Evolutionary conservation across 2,329 filamentous ascomycete species (phyloP), one percentile per base, ranked within the genome.

Genomic region (Fusarium sulawesiense): DNA sequence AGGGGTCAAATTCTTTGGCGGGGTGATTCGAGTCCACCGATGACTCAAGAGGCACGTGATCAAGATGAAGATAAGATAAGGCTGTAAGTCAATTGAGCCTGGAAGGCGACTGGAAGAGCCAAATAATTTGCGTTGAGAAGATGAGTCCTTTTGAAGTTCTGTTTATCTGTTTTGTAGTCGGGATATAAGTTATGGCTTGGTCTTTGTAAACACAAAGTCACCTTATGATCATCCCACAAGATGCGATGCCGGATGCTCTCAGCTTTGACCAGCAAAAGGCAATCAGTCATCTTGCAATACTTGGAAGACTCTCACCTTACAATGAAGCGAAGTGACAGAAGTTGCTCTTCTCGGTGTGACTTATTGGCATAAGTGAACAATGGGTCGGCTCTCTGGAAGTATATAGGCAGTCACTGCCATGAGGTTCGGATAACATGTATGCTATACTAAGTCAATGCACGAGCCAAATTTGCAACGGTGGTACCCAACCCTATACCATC

Each of bases 1-100:
- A 74, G 72, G 72, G 72, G 72, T 74, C 60, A 58, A 73, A 70
- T 60, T 57, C 60, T 74, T 74, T 73, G 72, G 71, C 67, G 72
- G 72, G 72, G 70, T 72, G 51, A 29, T 44, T n/a, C 16, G n/a
- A 25, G 9, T 4, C 34, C 49, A 51, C 34, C 67, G 53, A 74
- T 74, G 72, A 74, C 69, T 74, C 72, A 73, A 37, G 13, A 25
- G 29, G 25, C 71, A 73, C 71, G 71, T 73, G 71, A 73, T 54
- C 13, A 7, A 10, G 5, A 18, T 44, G 40, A 45, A n/a, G 63
- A 56, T 44, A 41, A 37, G 41, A 65, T 41, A 51, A 25, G 30
- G 45, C 12, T 44, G 14, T 44, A 44, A 23, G 20, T 23, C 12
- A 29, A 29, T 29, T 20, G 42, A 37, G 16, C 14, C 23, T n/a